Evolutionary conservation across 495 filamentous ascomycete genomes (phyloP).

Genomic region (Podospora pseudopauciseta): DNA sequence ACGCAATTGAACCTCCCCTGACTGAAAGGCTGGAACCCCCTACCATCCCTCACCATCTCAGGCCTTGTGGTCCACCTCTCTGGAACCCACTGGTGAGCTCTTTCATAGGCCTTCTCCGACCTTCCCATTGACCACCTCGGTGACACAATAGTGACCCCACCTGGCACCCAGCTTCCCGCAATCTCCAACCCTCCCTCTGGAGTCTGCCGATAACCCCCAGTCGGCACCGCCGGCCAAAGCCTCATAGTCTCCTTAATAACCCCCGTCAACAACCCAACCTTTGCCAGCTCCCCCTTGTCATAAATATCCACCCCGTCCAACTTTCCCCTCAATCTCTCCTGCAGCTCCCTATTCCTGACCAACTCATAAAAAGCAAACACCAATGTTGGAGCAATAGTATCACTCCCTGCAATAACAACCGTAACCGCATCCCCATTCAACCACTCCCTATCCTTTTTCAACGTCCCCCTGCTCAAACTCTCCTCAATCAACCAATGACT

Average conservation of each 20-base stretch:
- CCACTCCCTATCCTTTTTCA: slow-evolving; percentile 32
- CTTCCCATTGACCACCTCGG: slow-evolving; percentile 28
- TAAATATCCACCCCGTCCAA: slow-evolving; percentile 31
- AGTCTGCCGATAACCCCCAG: slow-evolving; percentile 39
- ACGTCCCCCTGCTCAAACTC: slow-evolving; percentile 32
- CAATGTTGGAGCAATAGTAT: slow-evolving; percentile 49
- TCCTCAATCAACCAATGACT: slow-evolving; percentile 38
- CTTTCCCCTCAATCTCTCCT: slow-evolving; percentile 37
- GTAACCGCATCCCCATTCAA: slow-evolving; percentile 38
- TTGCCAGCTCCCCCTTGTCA: slow-evolving; percentile 21
- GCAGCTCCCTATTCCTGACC: slow-evolving; percentile 38
- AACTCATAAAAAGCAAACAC: slow-evolving; percentile 50
- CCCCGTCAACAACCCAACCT: slow-evolving; percentile 39
- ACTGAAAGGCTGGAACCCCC: slow-evolving; percentile 36
- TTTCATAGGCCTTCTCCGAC: slow-evolving; percentile 27
- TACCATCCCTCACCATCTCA: slow-evolving; percentile 34
- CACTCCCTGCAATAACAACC: slow-evolving; percentile 49
- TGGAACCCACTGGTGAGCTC: slow-evolving; percentile 40
- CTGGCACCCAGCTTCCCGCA: slow-evolving; percentile 38
- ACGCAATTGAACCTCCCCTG: slow-evolving; percentile 25
- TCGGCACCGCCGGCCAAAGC: slow-evolving; percentile 50
- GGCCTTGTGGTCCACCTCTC: slow-evolving; percentile 43
- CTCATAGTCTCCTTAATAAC: slow-evolving; percentile 54
- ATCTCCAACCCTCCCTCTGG: slow-evolving; percentile 45
- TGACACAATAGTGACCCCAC: slow-evolving; percentile 31